Percentiles rank a stretch among this genome's conserved stretches.
Evolutionary conservation across 495 filamentous ascomycete species (phyloP).

Genomic region (Chaetomium tenue): DNA sequence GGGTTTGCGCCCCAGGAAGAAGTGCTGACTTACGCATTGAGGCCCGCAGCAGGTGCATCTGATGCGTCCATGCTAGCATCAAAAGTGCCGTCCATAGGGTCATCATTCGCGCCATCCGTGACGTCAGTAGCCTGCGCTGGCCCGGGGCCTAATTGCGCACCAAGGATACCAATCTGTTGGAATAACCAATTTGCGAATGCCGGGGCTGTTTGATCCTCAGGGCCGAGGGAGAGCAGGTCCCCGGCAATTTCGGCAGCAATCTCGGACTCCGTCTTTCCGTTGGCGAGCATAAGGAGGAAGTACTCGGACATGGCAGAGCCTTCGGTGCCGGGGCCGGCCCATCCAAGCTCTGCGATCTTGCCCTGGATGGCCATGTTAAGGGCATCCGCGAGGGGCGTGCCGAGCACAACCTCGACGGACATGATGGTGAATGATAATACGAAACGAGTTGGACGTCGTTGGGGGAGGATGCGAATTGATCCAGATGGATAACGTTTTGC

Average conservation of each 20-base stretch:
- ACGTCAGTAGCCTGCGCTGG: slow-evolving; percentile 28
- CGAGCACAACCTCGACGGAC: slow-evolving; percentile 69
- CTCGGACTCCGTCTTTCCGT: slow-evolving; percentile 85
- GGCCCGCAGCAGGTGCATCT: slow-evolving; percentile 44
- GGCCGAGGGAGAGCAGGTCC: slow-evolving; percentile 78
- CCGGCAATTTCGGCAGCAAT: slow-evolving; percentile 85
- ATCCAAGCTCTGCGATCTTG: slow-evolving; percentile 94
- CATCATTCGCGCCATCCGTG: slow-evolving; percentile 27
- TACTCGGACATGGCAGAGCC: slow-evolving; percentile 89
- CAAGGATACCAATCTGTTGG: slow-evolving; percentile 69
- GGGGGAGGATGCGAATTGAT: neutral
- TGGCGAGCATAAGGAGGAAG: slow-evolving; percentile 93
- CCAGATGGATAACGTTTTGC: neutral
- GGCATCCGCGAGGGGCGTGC: slow-evolving; percentile 76
- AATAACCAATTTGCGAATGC: slow-evolving; percentile 93
- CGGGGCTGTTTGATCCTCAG: slow-evolving; percentile 76
- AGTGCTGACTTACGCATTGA: slow-evolving; percentile 64
- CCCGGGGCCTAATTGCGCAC: slow-evolving; percentile 58
- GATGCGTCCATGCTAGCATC: slow-evolving; percentile 69
- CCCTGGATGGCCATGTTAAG: slow-evolving; percentile 77
- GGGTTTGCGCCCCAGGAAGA: neutral
- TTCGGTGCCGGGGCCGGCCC: slow-evolving; percentile 75
- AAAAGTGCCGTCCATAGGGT: slow-evolving; percentile 34
- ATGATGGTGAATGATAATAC: slow-evolving; percentile 34
- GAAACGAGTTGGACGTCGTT: neutral